Percentiles rank a stretch among this genome's conserved stretches.
phyloP scores from a whole-genome alignment of 306 rosid species.

The Malus sieversii region DNA sequence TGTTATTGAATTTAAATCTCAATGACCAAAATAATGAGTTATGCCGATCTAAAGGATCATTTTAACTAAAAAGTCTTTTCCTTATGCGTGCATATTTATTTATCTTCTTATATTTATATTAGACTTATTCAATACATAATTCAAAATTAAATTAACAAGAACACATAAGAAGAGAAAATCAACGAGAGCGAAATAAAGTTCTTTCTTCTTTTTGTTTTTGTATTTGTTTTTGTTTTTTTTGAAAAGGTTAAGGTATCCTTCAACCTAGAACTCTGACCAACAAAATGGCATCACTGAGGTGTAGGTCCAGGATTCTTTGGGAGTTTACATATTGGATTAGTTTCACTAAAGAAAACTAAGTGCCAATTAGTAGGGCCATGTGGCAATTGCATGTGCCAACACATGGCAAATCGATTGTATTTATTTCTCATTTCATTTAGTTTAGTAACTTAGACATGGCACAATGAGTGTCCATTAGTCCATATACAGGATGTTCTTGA shows the following conservation, averaged over 20 bases:
- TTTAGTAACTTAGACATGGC: background rate
- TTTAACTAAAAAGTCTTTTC: too few relatives aligned
- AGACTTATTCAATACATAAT: too few relatives aligned
- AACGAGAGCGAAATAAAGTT: background rate
- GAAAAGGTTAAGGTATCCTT: background rate
- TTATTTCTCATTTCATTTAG: background rate
- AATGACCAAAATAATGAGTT: too few relatives aligned
- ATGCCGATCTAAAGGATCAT: too few relatives aligned
- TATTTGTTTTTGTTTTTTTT: too few relatives aligned
- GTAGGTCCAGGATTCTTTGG: background rate
- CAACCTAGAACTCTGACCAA: background rate
- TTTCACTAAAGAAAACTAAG: background rate
- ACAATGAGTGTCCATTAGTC: background rate
- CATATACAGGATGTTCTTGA: background rate
- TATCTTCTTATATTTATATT: too few relatives aligned
- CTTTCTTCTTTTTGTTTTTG: too few relatives aligned
- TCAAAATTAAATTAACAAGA: too few relatives aligned
- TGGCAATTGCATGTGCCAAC: conserved; percentile 11
- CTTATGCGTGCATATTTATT: too few relatives aligned
- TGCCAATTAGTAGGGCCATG: background rate
- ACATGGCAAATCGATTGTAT: background rate
- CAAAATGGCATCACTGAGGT: background rate
- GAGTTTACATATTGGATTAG: background rate
- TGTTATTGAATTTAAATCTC: too few relatives aligned
- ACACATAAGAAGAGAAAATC: background rate